Conservation (phyloP, 2,329 filamentous ascomycete species). For the Knoxdaviesia proteae region DNA sequence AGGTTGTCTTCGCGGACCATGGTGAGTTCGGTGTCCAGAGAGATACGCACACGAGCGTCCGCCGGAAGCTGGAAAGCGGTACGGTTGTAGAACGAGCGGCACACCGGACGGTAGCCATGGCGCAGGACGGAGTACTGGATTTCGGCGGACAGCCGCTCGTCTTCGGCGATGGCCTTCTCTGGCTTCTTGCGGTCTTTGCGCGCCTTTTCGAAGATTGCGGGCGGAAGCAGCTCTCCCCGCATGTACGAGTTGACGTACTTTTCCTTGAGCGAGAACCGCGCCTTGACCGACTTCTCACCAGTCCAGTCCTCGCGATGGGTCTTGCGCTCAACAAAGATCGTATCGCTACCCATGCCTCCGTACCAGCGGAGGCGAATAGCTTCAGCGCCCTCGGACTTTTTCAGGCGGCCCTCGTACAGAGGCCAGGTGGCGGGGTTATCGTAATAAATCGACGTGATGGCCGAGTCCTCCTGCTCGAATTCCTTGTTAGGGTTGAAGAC, state of each 20-base stretch:
- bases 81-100: slow-evolving; percentile 91
- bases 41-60: slow-evolving; percentile 88
- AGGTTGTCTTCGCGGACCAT: slow-evolving; percentile 93
- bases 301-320: slow-evolving; percentile 99
- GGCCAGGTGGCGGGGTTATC: slow-evolving; percentile 92
- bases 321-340: slow-evolving; percentile 92
- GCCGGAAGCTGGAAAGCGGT: slow-evolving; percentile 95
- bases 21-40: slow-evolving; percentile 83
- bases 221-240: slow-evolving; percentile 62
- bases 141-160: slow-evolving; percentile 76
- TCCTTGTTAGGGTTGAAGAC: slow-evolving; percentile 97
- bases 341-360: slow-evolving; percentile 84
- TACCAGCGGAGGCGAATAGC: slow-evolving; percentile 95
- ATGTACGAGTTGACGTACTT: slow-evolving; percentile 92
- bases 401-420: slow-evolving; percentile 77
- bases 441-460: slow-evolving; percentile 97
- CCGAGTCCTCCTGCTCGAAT: slow-evolving; percentile 73
- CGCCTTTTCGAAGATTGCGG: slow-evolving; percentile 87
- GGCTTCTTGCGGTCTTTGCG: slow-evolving; percentile 89
- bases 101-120: slow-evolving; percentile 71
- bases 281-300: slow-evolving; percentile 96
- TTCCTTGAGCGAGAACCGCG: slow-evolving; percentile 84
- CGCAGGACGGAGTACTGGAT: slow-evolving; percentile 85
- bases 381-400: slow-evolving; percentile 95
- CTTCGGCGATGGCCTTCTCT: slow-evolving; percentile 72